These are phyloP conservation scores for Phyllosticta capitalensis DNA, from an alignment of 2,329 filamentous ascomycete species.

Conservation along the genomic window DNA sequence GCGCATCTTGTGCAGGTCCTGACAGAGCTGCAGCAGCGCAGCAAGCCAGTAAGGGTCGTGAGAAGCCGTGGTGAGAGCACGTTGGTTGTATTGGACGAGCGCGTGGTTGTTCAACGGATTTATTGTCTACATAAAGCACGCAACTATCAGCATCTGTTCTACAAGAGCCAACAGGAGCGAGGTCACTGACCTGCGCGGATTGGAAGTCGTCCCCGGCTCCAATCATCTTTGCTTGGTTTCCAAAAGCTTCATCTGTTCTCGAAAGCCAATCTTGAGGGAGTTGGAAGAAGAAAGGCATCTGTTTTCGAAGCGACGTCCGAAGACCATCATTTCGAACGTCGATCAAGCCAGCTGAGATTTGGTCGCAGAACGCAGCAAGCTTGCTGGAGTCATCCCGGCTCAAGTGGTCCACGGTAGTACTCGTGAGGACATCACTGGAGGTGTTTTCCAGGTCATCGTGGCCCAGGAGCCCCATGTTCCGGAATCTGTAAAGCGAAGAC, in stretches of 20 bases:
- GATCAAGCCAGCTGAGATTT: constrained; percentile 15
- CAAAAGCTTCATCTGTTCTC: background rate
- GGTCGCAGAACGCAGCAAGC: constrained; percentile 23
- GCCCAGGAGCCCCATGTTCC: constrained; percentile 17
- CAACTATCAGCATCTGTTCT: constrained; percentile 10
- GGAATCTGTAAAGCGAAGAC: constrained; percentile 30
- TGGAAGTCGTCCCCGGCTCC: constrained; percentile 7
- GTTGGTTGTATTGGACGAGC: constrained; percentile 21
- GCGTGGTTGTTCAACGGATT: constrained; percentile 40
- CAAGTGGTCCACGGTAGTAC: constrained; percentile 27
- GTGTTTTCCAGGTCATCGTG: constrained; percentile 11
- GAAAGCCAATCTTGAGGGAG: constrained; percentile 18
- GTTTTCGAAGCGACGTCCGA: background rate
- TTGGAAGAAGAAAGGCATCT: constrained; percentile 19
- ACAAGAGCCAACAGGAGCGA: constrained; percentile 7
- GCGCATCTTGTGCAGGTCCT: constrained; percentile 3
- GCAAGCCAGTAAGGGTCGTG: constrained; percentile 3
- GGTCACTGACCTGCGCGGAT: constrained; percentile 13
- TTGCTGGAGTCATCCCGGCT: constrained; percentile 21
- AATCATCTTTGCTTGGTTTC: background rate
- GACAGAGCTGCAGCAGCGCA: constrained; percentile 4
- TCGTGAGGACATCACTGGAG: constrained; percentile 10
- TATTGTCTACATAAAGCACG: constrained; percentile 24
- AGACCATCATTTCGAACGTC: background rate
- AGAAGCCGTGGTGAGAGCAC: background rate